Percentiles rank a stretch among this genome's conserved stretches.
Evolutionary conservation across 2,329 filamentous ascomycete species (phyloP).

Genomic region (Fusarium heterosporum): DNA sequence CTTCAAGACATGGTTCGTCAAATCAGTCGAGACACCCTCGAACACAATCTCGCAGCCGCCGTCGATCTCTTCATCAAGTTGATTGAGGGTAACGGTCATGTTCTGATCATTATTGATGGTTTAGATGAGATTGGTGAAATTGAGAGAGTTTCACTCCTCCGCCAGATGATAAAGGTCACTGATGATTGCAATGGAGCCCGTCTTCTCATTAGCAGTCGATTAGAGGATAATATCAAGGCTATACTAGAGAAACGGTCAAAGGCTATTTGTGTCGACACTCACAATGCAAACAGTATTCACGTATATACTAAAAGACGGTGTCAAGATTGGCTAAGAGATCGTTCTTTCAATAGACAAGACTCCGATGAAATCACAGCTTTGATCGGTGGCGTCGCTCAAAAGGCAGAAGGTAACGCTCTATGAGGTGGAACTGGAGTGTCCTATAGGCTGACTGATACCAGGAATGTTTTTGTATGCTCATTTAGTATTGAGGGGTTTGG

Average conservation of each 20-base stretch:
- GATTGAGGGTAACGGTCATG: background rate
- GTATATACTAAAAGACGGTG: background rate
- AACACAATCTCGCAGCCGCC: background rate
- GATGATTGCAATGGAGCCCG: background rate
- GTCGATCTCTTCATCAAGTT: background rate
- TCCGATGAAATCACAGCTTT: background rate
- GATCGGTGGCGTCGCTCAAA: background rate
- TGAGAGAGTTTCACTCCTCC: background rate
- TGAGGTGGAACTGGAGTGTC: too few relatives aligned
- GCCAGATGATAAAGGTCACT: accelerated
- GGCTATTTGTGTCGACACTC: background rate
- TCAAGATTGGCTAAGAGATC: background rate
- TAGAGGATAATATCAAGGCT: background rate
- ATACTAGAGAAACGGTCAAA: background rate
- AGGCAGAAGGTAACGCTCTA: background rate
- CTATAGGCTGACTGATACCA: background rate
- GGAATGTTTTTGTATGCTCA: slow-evolving; percentile 2
- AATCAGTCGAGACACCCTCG: background rate
- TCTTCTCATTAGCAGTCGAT: background rate
- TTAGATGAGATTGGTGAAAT: background rate
- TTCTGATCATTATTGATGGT: background rate
- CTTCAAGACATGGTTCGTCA: background rate
- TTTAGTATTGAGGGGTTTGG: background rate
- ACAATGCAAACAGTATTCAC: background rate
- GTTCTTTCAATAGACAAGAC: background rate